Percentiles rank a stretch among this genome's conserved stretches.
phyloP scores from a whole-genome alignment of 805 yeast species.

The Lipomyces japonicus region DNA sequence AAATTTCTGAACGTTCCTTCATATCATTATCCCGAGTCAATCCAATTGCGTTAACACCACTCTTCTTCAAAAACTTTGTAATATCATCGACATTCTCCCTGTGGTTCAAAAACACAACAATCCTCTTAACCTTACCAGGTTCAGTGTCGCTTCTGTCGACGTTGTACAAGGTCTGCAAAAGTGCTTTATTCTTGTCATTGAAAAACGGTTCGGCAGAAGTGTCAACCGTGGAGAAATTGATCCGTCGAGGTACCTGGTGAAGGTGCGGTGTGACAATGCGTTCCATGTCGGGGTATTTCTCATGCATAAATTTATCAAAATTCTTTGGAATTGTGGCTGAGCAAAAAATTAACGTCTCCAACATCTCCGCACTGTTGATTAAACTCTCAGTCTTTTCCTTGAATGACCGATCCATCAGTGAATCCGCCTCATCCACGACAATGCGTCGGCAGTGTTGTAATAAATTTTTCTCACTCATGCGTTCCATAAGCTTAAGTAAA shows the following conservation, averaged over 20 bases:
- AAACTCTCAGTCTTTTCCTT: slow-evolving; percentile 49
- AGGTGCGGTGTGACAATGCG: slow-evolving; percentile 74
- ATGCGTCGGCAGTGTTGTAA: slow-evolving; percentile 37
- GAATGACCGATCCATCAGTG: slow-evolving; percentile 78
- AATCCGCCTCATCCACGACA: slow-evolving; percentile 92
- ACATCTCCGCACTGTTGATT: slow-evolving; percentile 39
- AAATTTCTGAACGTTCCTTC: slow-evolving; percentile 54
- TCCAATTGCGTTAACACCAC: slow-evolving; percentile 58
- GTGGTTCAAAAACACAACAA: slow-evolving; percentile 78
- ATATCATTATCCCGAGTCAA: slow-evolving; percentile 63
- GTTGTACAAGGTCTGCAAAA: slow-evolving; percentile 84
- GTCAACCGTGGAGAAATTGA: slow-evolving; percentile 71
- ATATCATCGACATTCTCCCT: slow-evolving; percentile 59
- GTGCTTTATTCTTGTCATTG: slow-evolving; percentile 76
- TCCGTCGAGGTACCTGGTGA: slow-evolving; percentile 76
- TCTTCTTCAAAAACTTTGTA: slow-evolving; percentile 50
- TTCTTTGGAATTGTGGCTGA: slow-evolving; percentile 87
- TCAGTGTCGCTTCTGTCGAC: slow-evolving; percentile 82
- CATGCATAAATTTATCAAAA: slow-evolving; percentile 59
- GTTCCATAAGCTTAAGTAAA: slow-evolving; percentile 35
- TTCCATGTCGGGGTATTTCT: slow-evolving; percentile 60
- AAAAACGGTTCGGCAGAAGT: slow-evolving; percentile 74
- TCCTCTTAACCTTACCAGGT: slow-evolving; percentile 67
- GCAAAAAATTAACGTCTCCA: slow-evolving; percentile 67
- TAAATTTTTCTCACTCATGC: slow-evolving; percentile 38